These are phyloP conservation scores for Gracilaria domingensis DNA, from an alignment of 23 red algal genomes.

Conservation along the genomic window DNA sequence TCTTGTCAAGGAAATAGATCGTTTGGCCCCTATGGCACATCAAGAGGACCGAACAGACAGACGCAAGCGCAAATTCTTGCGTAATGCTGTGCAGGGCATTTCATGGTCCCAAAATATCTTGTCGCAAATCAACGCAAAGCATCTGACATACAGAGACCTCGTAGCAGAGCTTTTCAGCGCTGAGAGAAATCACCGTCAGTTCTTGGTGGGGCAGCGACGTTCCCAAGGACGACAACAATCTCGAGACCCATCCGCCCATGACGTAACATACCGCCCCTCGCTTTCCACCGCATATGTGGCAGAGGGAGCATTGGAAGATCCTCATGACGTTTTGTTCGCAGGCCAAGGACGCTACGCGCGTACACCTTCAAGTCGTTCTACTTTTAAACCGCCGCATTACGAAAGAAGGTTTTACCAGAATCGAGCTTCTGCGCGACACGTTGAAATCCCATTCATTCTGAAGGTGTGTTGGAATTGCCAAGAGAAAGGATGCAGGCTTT, in stretches of 20 bases:
- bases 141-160: not conserved
- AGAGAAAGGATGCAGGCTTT: not conserved
- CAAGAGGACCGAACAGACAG: slow-evolving; percentile 5
- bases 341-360: not conserved
- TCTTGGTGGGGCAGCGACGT: not conserved
- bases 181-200: not conserved
- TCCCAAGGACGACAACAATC: not conserved
- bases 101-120: not conserved
- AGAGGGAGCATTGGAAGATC: not conserved
- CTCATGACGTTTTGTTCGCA: not conserved
- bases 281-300: not conserved
- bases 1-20: slow-evolving; percentile 14
- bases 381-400: not conserved
- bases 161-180: not conserved
- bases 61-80: not conserved
- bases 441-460: not conserved
- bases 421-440: not conserved
- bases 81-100: not conserved
- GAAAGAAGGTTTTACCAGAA: not conserved
- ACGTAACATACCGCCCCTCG: not conserved
- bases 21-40: slow-evolving; percentile 6
- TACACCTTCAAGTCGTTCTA: not conserved
- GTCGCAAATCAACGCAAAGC: not conserved
- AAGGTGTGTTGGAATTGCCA: not conserved
- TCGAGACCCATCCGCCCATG: not conserved